Base-by-base conservation (phyloP, 192 early-diverging fungal genomes). In the Dissophora ornata region DNA sequence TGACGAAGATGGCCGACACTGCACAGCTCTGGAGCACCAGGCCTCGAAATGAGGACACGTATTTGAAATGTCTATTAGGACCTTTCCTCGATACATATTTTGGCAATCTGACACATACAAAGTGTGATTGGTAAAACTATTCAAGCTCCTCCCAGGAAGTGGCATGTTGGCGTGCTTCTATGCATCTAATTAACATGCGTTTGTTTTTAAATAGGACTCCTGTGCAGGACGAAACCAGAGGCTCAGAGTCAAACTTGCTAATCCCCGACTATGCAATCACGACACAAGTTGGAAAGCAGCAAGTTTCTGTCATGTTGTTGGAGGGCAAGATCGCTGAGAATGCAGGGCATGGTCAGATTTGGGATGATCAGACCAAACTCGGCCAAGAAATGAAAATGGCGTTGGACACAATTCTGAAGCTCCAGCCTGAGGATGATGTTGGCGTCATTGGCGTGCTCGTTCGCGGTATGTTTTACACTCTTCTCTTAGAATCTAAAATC, bases 61-160 rank as follows among this genome's bases (percentile, higher is more conserved):
- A 61, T 28, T 38, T 67, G 22, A 67, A 67, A 36, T 49, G n/a
- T 22, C 55, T 40, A 25, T 29, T 51, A 5, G 57, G 66, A 40
- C 57, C 57, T 15, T 69, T 69, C 29, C 29, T 59, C 1, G 66
- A 69, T 28, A 59, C 49, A 24, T 69, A 52, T 53, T 59, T 69
- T 25, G 57, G 55, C 19, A 69, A 59, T n/a, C 24, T 69, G 25
- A 33, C 30, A 59, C 24, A 58, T 58, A 68, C 66, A 21, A 68
- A 38, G 46, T 57, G 65, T 57, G 65, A 57, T 33, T 67, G 65
- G 65, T 57, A 67, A n/a, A n/a, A n/a, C n/a, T n/a, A n/a, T n/a
- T n/a, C n/a, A n/a, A n/a, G n/a, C n/a, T n/a, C n/a, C n/a, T n/a
- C n/a, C n/a, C n/a, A n/a, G n/a, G n/a, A n/a, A n/a, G n/a, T n/a